A percentile compares a stretch with the other conserved stretches of the same genome.
Conservation (phyloP, 257 asterid species). For the Gentiana straminea region DNA sequence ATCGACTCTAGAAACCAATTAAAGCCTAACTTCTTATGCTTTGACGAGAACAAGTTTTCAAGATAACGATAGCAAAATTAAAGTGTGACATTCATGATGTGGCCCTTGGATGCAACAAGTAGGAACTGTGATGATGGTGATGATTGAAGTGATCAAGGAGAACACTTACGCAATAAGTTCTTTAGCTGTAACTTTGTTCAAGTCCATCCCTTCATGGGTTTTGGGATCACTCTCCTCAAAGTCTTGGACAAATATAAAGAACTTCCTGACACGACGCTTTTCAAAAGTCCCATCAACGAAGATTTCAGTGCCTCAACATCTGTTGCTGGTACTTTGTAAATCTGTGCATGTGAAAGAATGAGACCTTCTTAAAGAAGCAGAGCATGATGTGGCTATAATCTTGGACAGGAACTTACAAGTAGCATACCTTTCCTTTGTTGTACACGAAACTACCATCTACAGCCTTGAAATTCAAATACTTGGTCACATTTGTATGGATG, state of each 20-base stretch:
- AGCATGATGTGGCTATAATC: not conserved
- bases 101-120: constrained; percentile 3
- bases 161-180: constrained; percentile 61
- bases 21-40: not conserved
- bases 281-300: constrained; percentile 89
- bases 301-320: constrained; percentile 98
- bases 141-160: constrained; percentile 5
- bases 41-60: not conserved
- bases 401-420: constrained; percentile 1
- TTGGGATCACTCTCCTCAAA: constrained; percentile 76
- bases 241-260: constrained; percentile 89
- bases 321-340: constrained; percentile 96
- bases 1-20: not conserved
- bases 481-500: constrained; percentile 86
- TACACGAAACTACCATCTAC: constrained; percentile 97
- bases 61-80: not conserved
- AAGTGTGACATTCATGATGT: not conserved
- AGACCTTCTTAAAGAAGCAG: not conserved
- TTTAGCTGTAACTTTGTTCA: constrained; percentile 56
- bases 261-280: constrained; percentile 89
- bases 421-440: constrained; percentile 83
- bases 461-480: constrained; percentile 97
- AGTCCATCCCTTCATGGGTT: constrained; percentile 78
- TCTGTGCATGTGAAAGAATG: constrained; percentile 28
- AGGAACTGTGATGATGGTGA: constrained; percentile 1